Evolutionary conservation across 177 flowering plant genomes (phyloP).

Genomic region (Telopea speciosissima): DNA sequence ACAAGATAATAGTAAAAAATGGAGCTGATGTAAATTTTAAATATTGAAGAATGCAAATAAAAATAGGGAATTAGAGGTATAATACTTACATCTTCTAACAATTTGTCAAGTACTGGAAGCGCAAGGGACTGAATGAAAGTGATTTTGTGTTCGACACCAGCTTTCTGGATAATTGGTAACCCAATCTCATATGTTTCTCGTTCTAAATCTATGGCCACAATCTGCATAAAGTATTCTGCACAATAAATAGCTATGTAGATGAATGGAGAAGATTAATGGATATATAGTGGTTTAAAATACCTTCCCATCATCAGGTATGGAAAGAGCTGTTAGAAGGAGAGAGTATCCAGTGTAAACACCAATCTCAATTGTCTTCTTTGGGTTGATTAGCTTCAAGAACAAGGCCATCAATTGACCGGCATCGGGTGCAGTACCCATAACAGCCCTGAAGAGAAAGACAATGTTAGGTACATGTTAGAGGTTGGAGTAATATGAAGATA

Average conservation of each 20-base stretch:
- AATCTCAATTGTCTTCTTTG: slow-evolving; percentile 20
- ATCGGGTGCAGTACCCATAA: slow-evolving; percentile 11
- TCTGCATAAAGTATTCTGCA: slow-evolving; percentile 23
- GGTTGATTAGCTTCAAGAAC: slow-evolving; percentile 18
- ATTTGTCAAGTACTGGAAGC: slow-evolving; percentile 30
- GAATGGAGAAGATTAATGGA: background rate
- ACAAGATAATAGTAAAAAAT: background rate
- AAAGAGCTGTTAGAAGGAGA: slow-evolving; percentile 18
- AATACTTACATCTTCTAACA: slow-evolving; percentile 23
- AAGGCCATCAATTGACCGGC: slow-evolving; percentile 16
- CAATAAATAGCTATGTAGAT: background rate
- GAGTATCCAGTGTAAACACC: slow-evolving; percentile 22
- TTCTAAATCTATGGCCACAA: slow-evolving; percentile 39
- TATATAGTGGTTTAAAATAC: background rate
- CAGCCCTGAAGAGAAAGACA: slow-evolving; percentile 9
- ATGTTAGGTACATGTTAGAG: background rate
- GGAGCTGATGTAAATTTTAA: background rate
- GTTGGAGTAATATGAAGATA: too few relatives aligned
- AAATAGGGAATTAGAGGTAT: background rate
- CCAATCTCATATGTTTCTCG: slow-evolving; percentile 46
- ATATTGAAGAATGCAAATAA: background rate
- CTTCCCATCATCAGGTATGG: slow-evolving; percentile 19
- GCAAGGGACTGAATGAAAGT: slow-evolving; percentile 36
- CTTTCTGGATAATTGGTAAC: slow-evolving; percentile 34
- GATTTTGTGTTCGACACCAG: slow-evolving; percentile 48